Evolutionary conservation across 2,329 filamentous ascomycete species (phyloP).

Genomic region (Beauveria sp.): DNA sequence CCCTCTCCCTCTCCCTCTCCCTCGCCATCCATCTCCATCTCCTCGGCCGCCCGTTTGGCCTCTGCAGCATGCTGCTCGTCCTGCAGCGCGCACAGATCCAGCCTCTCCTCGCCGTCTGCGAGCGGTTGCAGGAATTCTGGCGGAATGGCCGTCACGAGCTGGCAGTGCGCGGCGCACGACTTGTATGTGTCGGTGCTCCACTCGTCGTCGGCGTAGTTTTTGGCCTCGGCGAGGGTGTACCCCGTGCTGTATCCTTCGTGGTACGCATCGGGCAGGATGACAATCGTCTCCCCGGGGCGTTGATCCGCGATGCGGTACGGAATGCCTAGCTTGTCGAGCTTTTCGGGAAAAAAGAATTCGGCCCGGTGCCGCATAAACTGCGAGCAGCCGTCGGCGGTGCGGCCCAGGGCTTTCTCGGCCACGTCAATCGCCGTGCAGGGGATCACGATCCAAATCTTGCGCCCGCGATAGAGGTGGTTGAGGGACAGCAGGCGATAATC

Average conservation of each 20-base stretch:
- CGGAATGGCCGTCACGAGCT: slow-evolving; percentile 29
- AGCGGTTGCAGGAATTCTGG: slow-evolving; percentile 26
- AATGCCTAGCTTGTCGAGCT: slow-evolving; percentile 30
- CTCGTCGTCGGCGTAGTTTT: slow-evolving; percentile 30
- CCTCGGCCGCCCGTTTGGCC: background rate
- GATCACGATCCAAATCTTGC: slow-evolving; percentile 33
- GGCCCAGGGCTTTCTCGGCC: slow-evolving; percentile 27
- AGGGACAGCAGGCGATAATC: slow-evolving; percentile 31
- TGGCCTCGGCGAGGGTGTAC: slow-evolving; percentile 33
- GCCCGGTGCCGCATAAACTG: slow-evolving; percentile 35
- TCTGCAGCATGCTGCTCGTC: slow-evolving; percentile 3
- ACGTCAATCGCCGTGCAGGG: slow-evolving; percentile 28
- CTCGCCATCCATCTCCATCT: background rate
- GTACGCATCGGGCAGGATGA: slow-evolving; percentile 32
- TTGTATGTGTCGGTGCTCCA: slow-evolving; percentile 30
- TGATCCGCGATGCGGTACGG: slow-evolving; percentile 32
- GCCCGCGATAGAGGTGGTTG: slow-evolving; percentile 32
- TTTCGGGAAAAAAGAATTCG: slow-evolving; percentile 33
- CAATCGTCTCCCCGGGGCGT: slow-evolving; percentile 31
- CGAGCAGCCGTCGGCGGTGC: slow-evolving; percentile 25
- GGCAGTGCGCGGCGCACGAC: slow-evolving; percentile 26
- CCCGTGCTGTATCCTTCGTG: slow-evolving; percentile 35
- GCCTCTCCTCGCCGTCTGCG: slow-evolving; percentile 23
- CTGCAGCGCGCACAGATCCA: slow-evolving; percentile 28
- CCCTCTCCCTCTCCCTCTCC: background rate